Evolutionary conservation across 768 basidiomycete genomes (phyloP), one percentile per base, ranked within the genome.

Genomic region (Tylopilus plumbeoviolaceoides): DNA sequence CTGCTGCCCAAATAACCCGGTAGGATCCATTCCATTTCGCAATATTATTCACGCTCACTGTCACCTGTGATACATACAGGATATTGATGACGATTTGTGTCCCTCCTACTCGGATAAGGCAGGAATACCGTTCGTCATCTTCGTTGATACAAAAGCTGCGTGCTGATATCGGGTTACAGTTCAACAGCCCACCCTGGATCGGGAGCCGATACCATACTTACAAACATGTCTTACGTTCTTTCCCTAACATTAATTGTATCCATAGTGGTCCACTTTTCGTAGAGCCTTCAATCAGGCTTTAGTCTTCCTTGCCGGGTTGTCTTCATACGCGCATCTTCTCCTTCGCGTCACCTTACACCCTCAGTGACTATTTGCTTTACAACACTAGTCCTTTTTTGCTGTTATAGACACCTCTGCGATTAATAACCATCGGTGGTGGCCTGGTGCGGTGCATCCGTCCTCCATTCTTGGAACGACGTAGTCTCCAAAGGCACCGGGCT

Each of bases 1-100:
- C 5, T 91, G 90, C 63, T 93, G 90, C 68, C 89, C 90, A 28
- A 77, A 78, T 7, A 68, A 90, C 58, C 85, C 87, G 27, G 85
- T 85, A 53, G 54, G 35, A 73, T 68, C 39, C 41, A 25, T 50
- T 28, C 31, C 23, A 25, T 28, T 17, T 31, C 14, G 33, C 14
- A 33, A 12, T 20, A 17, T 0, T 36, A 21, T 52, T 27, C 12
- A 46, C 35, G 14, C 56, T 56, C 27, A 67, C 48, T 45, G 5
- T 30, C 25, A 56, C 33, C 3, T 21, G 5, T 53, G 14, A 30
- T 33, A n/a, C 30, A 47, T 14, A 27, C 63, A 80, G 77, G 71
- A 71, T 41, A 74, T 71, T 59, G 30, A 56, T 61, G 23, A 80
- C 74, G 70, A 78, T 47, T 78, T 80, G 35, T 90, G 88, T 62